Base-by-base conservation (phyloP, 1,139 yeast species). In the Magnusiomyces suaveolens region DNA sequence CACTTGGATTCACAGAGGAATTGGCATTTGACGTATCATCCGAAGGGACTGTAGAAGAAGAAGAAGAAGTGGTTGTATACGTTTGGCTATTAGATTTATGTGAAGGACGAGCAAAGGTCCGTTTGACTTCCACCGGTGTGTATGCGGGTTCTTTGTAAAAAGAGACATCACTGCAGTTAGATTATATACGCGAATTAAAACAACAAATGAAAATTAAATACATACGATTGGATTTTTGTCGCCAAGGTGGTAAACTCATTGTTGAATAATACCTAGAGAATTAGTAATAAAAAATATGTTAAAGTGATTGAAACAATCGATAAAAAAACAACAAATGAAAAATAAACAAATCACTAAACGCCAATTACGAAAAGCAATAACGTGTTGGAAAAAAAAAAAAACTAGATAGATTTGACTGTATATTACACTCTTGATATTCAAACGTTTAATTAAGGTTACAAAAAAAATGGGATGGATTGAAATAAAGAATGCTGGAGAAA, bases 241-340 rank as follows among this genome's bases (percentile, higher is more conserved):
- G 58, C 66, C 66, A 63, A n/a, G 66, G 66, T 21, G 66, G 66
- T 33, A 61, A 57, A 26, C 65, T 62, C 65, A 63, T 63, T 33
- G 18, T n/a, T 43, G 47, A 36, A n/a, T 25, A 26, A 23, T 24
- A 38, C 24, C 16, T 32, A 32, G 12, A 29, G 36, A 8, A 48
- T 20, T 24, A 4, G 8, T 21, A 29, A 33, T 23, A 43, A 48
- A 46, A 46, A 32, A 29, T 29, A 29, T 8, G 6, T 8, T 6
- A 29, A 29, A 29, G 12, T 29, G 36, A 29, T 8, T 29, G 6
- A 12, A 29, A 12, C 12, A 29, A 29, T 29, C 36, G 6, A 12
- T 6, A 8, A 29, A 29, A 29, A n/a, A n/a, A n/a, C n/a, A n/a
- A n/a, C n/a, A n/a, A n/a, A n/a, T n/a, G n/a, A n/a, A n/a, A n/a